Evolutionary conservation across 169 alveolate species (phyloP).

Genomic region (Plasmodium ovale): DNA sequence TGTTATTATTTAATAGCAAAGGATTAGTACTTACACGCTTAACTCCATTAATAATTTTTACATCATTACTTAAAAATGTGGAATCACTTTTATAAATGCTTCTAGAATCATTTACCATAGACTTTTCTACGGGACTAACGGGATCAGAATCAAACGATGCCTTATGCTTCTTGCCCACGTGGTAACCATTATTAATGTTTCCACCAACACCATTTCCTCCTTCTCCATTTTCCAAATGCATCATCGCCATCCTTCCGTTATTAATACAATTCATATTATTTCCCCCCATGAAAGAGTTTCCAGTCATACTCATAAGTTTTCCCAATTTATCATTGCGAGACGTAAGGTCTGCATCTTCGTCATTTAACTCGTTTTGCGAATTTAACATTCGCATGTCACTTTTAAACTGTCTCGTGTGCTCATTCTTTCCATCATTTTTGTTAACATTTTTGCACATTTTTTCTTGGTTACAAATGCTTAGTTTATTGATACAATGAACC

Average conservation of each 20-base stretch:
- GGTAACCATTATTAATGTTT: background rate
- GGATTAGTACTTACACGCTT: constrained; percentile 15
- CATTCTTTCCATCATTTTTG: constrained; percentile 16
- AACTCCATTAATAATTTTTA: constrained; percentile 7
- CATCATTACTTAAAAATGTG: constrained; percentile 21
- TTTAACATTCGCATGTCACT: constrained; percentile 1
- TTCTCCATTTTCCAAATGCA: background rate
- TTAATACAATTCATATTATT: no score
- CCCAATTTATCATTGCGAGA: background rate
- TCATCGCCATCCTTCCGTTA: background rate
- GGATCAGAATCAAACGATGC: constrained; percentile 4
- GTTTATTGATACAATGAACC: constrained; percentile 69
- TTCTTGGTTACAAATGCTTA: constrained; percentile 57
- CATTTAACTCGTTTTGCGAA: constrained; percentile 25
- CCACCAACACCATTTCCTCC: background rate
- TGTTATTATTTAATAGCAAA: background rate
- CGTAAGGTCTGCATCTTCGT: background rate
- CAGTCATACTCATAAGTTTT: background rate
- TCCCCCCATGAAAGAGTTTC: no score
- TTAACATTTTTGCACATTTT: constrained; percentile 38
- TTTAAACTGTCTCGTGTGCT: no score
- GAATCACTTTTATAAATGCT: constrained; percentile 31
- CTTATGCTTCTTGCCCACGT: constrained; percentile 6
- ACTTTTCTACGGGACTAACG: background rate
- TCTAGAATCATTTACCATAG: constrained; percentile 14